Conservation (phyloP, 2,329 filamentous ascomycete genomes). For the Cryoendolithus antarcticus region DNA sequence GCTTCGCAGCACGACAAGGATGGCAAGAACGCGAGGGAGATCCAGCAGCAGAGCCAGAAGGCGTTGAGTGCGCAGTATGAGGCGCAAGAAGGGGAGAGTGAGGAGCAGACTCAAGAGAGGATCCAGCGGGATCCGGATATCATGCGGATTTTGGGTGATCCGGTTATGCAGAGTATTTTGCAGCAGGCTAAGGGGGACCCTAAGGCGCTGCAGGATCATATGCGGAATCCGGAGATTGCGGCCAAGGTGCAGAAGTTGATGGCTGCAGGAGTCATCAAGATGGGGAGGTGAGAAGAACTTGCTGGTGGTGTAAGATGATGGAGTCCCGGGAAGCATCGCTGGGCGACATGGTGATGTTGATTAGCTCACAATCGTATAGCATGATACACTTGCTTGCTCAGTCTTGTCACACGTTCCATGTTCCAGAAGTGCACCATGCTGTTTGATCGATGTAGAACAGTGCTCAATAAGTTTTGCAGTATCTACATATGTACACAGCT, state of each 20-base stretch:
- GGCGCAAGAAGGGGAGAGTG: slow-evolving; percentile 74
- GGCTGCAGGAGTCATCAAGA: slow-evolving; percentile 70
- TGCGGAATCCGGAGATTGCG: slow-evolving; percentile 78
- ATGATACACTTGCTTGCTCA: no score
- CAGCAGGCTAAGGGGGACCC: slow-evolving; percentile 94
- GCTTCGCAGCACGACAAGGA: slow-evolving; percentile 65
- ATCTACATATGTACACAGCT: no score
- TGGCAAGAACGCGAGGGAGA: slow-evolving; percentile 77
- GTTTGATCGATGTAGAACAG: no score
- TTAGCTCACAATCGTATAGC: no score
- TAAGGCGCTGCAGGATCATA: slow-evolving; percentile 86
- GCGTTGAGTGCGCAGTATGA: slow-evolving; percentile 81
- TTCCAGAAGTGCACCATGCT: no score
- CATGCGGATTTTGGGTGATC: slow-evolving; percentile 82
- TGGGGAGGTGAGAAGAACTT: slow-evolving; percentile 15
- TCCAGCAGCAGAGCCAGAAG: slow-evolving; percentile 89
- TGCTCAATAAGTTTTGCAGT: not conserved
- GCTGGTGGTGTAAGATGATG: not conserved
- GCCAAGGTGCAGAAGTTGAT: slow-evolving; percentile 91
- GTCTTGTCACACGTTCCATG: no score
- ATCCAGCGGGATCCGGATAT: slow-evolving; percentile 60
- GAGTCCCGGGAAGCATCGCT: no score
- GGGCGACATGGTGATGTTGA: no score
- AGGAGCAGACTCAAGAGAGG: slow-evolving; percentile 87
- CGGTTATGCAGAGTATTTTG: slow-evolving; percentile 93